Conservation (phyloP, 1,139 yeast species). For the Meyerozyma guilliermondii region DNA sequence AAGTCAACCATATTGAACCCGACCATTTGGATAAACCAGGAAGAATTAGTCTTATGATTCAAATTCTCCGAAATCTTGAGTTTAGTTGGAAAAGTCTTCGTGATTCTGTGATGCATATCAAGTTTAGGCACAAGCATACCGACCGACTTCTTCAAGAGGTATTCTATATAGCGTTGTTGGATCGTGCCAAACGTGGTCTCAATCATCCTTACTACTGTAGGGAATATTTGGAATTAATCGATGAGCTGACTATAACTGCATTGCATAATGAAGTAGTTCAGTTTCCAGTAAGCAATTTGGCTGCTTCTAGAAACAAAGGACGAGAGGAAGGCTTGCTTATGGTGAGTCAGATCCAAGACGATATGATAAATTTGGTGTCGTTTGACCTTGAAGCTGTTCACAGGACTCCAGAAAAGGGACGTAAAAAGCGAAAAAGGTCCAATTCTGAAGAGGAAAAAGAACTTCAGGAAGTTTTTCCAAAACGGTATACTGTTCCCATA, state of each 20-base stretch:
- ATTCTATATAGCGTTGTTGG: background rate
- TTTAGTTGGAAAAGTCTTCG: constrained; percentile 9
- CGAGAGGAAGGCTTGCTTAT: background rate
- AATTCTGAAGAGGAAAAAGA: background rate
- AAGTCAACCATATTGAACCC: constrained; percentile 63
- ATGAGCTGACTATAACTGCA: background rate
- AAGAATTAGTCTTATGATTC: constrained; percentile 44
- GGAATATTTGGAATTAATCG: background rate
- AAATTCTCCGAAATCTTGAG: constrained; percentile 29
- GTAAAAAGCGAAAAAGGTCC: background rate
- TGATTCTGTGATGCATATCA: background rate
- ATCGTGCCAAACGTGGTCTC: background rate
- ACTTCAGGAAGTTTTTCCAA: background rate
- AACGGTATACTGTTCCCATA: background rate
- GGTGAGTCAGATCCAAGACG: background rate
- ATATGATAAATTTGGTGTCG: background rate
- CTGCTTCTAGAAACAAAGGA: background rate
- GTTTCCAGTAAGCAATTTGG: background rate
- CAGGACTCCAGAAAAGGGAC: background rate
- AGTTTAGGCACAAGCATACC: background rate
- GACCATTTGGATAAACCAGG: constrained; percentile 63
- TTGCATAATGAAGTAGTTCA: background rate
- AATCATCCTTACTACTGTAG: background rate
- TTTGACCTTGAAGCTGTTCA: background rate
- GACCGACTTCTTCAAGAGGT: background rate